Base-by-base conservation (phyloP, 345 rosid species). In the Kernera saxatilis region DNA sequence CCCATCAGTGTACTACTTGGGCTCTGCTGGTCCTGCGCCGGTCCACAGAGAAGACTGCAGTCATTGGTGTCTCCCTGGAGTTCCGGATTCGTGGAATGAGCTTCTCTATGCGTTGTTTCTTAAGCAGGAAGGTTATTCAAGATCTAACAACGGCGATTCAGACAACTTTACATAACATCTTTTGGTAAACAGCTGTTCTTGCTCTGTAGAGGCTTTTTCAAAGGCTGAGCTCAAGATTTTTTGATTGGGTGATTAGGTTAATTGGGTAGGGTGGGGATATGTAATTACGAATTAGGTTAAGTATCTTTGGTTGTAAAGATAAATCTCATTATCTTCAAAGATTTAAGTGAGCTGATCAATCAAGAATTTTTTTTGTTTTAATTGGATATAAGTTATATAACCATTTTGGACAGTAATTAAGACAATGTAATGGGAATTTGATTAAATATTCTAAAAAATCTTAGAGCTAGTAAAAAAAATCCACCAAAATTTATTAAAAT, bases 11-110 rank as follows among this genome's bases (percentile, higher is more conserved):
- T 91, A 89, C 64, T 91, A 89, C 79, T 46, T 88, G 61, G 85
- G 84, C 18, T 78, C 84, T 3, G 72, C 49, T 26, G 73, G 88
- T 72, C 93, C 87, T 22, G 93, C 87, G 1, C 85, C 96, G 1
- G 30, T 89, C 18, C 85, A 81, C 66, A 84, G 86, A 51, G 95
- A 89, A 71, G 99, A 91, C 70, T 94, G 98, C 78, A 91, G 93
- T 73, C 99, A 91, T 53, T 94, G 96, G 99, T 94, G 93, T 81
- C 87, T 94, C 37, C 99, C 97, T 8, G 98, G 98, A 18, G 90
- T 94, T 15, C 99, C 99, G 0, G 99, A 91, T 70, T 66, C 90
- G 4, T 91, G 96, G 99, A 94, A 94, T 18, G 95, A 89, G 77
- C 83, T 94, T 26, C 93, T 87, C 11, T 88, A 83, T 29, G 83